Percentiles rank a stretch among this genome's conserved stretches.
phyloP scores from a whole-genome alignment of 2,329 filamentous ascomycete species.

The Aphanoascus verrucosus region DNA sequence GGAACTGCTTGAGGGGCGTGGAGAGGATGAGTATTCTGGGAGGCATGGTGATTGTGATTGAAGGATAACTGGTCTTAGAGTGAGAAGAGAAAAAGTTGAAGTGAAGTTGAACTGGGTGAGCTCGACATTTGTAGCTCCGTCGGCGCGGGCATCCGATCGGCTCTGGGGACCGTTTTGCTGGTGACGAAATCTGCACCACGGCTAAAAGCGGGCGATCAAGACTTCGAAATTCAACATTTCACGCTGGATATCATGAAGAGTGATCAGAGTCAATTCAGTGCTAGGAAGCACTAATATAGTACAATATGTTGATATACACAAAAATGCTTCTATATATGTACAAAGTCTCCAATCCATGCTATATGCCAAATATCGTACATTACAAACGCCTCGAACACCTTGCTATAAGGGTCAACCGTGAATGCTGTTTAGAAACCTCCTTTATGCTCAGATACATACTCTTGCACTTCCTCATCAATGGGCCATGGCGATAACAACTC shows the following conservation, averaged over 20 bases:
- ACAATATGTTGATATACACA: background rate
- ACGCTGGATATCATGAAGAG: too few species aligned
- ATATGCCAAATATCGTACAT: background rate
- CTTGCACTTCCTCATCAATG: constrained; percentile 30
- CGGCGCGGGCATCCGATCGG: constrained; percentile 9
- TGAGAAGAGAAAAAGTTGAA: background rate
- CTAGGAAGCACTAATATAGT: background rate
- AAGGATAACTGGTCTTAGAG: background rate
- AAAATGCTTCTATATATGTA: background rate
- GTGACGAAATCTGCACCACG: background rate
- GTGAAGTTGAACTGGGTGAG: background rate
- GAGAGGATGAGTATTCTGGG: constrained; percentile 20
- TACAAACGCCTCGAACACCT: too few species aligned
- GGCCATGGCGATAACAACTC: constrained; percentile 29
- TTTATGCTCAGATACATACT: constrained; percentile 22
- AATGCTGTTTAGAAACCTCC: background rate
- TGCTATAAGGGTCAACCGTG: background rate
- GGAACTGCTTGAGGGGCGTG: constrained; percentile 21
- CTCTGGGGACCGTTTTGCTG: background rate
- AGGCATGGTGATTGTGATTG: constrained; percentile 20
- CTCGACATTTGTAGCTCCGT: background rate
- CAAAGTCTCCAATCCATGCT: background rate
- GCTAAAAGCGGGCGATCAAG: background rate
- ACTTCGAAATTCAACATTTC: too few species aligned
- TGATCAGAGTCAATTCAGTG: background rate